Evolutionary conservation across 1,284 basidiomycete species (phyloP).

Genomic region (Spongiforma sp.): DNA sequence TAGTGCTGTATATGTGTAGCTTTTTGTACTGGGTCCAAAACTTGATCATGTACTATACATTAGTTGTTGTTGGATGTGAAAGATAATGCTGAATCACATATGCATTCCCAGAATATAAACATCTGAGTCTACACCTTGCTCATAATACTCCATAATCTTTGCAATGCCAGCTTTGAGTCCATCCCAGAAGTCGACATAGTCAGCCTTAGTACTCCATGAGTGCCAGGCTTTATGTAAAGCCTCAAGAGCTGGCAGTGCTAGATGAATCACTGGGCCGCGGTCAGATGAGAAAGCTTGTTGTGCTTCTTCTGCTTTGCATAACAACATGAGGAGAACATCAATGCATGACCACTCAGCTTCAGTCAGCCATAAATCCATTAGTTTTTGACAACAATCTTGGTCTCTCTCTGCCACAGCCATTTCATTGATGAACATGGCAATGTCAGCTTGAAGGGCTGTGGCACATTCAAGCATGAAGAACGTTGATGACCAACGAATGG

Average conservation of each 20-base stretch:
- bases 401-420: background rate
- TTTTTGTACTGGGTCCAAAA: too few species aligned
- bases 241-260: constrained; percentile 30
- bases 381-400: background rate
- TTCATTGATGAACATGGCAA: background rate
- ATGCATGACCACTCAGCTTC: background rate
- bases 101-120: too few species aligned
- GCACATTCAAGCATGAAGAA: constrained; percentile 42
- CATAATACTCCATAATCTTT: too few species aligned
- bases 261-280: background rate
- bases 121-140: too few species aligned
- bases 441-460: constrained; percentile 1
- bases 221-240: too few species aligned
- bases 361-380: background rate
- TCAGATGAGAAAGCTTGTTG: background rate
- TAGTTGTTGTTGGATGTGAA: too few species aligned
- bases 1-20: too few species aligned
- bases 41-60: too few species aligned
- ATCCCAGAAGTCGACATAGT: too few species aligned
- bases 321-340: background rate
- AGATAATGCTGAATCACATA: too few species aligned
- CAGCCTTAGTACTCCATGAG: too few species aligned
- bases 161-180: too few species aligned
- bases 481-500: constrained; percentile 47
- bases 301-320: background rate